Base-by-base conservation (phyloP, 2,329 filamentous ascomycete genomes). In the Aspergillus arachidicola region DNA sequence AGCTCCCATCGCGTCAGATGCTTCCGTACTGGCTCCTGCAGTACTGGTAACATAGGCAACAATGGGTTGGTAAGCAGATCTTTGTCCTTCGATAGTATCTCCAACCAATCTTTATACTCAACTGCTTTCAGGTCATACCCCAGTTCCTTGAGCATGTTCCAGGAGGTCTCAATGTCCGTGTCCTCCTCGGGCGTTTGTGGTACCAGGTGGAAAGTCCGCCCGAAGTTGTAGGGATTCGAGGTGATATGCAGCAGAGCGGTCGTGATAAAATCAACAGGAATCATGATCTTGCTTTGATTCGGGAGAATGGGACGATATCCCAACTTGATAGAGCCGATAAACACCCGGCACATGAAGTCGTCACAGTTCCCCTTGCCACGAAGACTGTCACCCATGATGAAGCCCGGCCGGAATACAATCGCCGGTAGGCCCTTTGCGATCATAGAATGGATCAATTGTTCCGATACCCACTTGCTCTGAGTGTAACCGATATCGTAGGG, bases 41-140 rank as follows among this genome's bases (percentile, higher is more conserved):
- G 54, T 6, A 56, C 53, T 4, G 53, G 53, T 32, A 56, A 19
- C 54, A 57, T 57, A 16, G 54, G 54, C 14, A 41, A n/a, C 12
- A 57, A n/a, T 21, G 54, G 54, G 12, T 57, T 57, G 21, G 53
- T 32, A 7, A 56, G 32, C 32, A 56, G 53, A 26, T 56, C 53
- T 11, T 41, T 56, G 34, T 56, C 53, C 34, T 21, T 16, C 4
- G 53, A 56, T 14, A 56, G 34, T 6, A 38, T 38, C 34, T 57
- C 54, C 1, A 57, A 14, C 54, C 54, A 57, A 21, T 41, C 54
- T n/a, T 57, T 43, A 23, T 56, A 56, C 9, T 34, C 32, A 11
- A 56, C 32, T 1, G 53, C 34, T 6, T 56, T 56, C 12, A 56
- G 32, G 3, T 34, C 21, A 14, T 56, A 56, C 23, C 53, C 53